A percentile compares a stretch with the other conserved stretches of the same genome.
Conservation (phyloP, 129 eudicot species). For the sunflower (Helianthus annuus) region HanXRQr2.0-SUNRISE NC_035437.2:66358054-66358553, state of each 20-base stretch:
- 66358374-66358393: too few relatives aligned
- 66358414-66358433: too few relatives aligned
- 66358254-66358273: constrained; percentile 66
- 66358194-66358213: background rate
- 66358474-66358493: too few relatives aligned
- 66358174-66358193: background rate
- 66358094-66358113: background rate
- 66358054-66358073: background rate
- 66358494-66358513: too few relatives aligned
- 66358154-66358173: background rate
- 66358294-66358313: constrained; percentile 50
- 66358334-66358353: too few relatives aligned
- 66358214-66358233: constrained; percentile 27
- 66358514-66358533: too few relatives aligned
- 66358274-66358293: constrained; percentile 69
- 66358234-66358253: constrained; percentile 70
- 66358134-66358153: background rate
- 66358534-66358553: too few relatives aligned
- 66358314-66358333: background rate
- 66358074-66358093: background rate
- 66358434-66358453: too few relatives aligned
- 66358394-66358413: too few relatives aligned
- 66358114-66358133: background rate
- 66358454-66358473: too few relatives aligned
- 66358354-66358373: too few relatives aligned